Evolutionary conservation across 768 basidiomycete species (phyloP).

Genomic region (Trametopsis cervina): DNA sequence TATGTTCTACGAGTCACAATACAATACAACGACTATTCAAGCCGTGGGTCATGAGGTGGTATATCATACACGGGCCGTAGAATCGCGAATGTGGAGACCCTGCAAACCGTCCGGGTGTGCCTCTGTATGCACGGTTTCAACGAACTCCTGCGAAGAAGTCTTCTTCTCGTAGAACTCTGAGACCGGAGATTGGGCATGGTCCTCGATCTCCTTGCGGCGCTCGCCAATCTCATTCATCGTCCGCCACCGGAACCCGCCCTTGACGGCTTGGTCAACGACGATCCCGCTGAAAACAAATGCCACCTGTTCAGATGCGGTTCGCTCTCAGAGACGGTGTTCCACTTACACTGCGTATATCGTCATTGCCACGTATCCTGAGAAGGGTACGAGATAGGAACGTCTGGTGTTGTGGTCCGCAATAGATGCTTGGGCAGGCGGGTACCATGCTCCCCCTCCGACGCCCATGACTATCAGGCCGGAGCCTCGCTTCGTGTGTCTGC

Average conservation of each 20-base stretch:
- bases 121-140: background rate
- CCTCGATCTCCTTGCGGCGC: slow-evolving; percentile 14
- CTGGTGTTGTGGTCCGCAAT: slow-evolving; percentile 46
- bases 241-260: slow-evolving; percentile 42
- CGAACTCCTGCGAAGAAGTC: background rate
- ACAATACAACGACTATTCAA: background rate
- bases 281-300: slow-evolving; percentile 36
- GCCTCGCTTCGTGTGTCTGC: slow-evolving; percentile 51
- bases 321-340: background rate
- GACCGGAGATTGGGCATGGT: background rate
- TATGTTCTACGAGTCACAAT: too few species aligned
- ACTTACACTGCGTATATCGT: slow-evolving; percentile 49
- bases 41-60: background rate
- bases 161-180: background rate
- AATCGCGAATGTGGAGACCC: background rate
- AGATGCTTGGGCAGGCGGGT: slow-evolving; percentile 52
- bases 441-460: slow-evolving; percentile 66
- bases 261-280: slow-evolving; percentile 42
- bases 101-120: background rate
- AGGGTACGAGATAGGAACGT: slow-evolving; percentile 53
- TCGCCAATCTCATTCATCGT: slow-evolving; percentile 36
- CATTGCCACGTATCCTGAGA: slow-evolving; percentile 55
- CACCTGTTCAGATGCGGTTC: background rate
- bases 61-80: background rate
- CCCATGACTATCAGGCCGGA: slow-evolving; percentile 64